These are phyloP conservation scores for Prunus mongolica DNA, from an alignment of 306 rosid genomes.

Conservation along the genomic window DNA sequence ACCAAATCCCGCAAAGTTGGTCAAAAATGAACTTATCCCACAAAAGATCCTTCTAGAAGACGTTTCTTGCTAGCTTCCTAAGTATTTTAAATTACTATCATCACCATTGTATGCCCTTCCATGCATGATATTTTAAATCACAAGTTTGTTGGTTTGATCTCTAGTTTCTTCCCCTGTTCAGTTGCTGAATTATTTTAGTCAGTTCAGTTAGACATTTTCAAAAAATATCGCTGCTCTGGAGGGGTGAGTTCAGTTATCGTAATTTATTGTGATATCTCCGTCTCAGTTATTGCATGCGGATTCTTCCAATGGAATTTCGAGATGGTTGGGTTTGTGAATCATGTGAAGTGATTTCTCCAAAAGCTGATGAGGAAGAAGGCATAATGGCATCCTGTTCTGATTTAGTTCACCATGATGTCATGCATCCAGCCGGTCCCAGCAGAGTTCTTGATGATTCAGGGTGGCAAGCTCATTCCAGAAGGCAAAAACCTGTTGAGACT, in stretches of 20 bases:
- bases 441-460: slow-evolving; percentile 15
- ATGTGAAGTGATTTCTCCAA: slow-evolving; percentile 27
- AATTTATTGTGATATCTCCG: slow-evolving; percentile 6
- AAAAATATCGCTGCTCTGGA: neutral
- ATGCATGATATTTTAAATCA: neutral
- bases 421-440: neutral
- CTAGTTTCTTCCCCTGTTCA: neutral
- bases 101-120: neutral
- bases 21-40: neutral
- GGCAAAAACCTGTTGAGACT: slow-evolving; percentile 21
- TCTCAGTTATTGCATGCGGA: slow-evolving; percentile 65
- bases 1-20: neutral
- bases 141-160: neutral
- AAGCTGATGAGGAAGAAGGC: slow-evolving; percentile 3
- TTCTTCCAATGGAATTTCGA: slow-evolving; percentile 1
- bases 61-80: neutral
- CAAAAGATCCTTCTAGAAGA: neutral
- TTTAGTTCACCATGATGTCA: neutral
- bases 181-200: neutral
- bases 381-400: neutral
- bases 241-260: neutral
- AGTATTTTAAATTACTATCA: neutral
- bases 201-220: neutral
- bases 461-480: slow-evolving; percentile 23
- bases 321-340: slow-evolving; percentile 54